Conservation (phyloP, 2,329 filamentous ascomycete species). For the Rosellinia necatrix region DNA sequence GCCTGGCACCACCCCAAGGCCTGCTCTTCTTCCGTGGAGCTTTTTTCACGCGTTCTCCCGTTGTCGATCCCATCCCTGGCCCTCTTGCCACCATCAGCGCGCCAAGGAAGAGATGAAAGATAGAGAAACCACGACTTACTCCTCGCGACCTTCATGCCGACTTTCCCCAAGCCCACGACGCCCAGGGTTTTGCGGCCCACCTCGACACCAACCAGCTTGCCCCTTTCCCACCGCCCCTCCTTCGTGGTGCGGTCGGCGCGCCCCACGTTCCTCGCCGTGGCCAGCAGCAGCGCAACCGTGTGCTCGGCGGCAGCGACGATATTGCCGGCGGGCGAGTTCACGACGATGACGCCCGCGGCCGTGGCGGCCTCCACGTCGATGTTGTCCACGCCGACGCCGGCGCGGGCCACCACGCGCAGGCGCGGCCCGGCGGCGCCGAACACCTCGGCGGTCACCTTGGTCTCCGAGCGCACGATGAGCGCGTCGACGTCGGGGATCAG, state of each 20-base stretch:
- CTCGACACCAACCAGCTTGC: conserved; percentile 75
- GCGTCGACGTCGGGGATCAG: conserved; percentile 75
- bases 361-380: conserved; percentile 77
- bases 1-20: no score
- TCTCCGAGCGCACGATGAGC: conserved; percentile 80
- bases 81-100: no score
- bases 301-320: conserved; percentile 81
- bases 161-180: conserved; percentile 81
- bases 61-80: no score
- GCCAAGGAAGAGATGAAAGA: not conserved
- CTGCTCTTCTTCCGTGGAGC: not conserved
- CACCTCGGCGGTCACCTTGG: conserved; percentile 73
- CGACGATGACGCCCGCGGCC: conserved; percentile 73
- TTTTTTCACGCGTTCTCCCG: no score
- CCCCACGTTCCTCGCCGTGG: conserved; percentile 74
- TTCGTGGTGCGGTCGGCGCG: conserved; percentile 72
- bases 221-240: conserved; percentile 74
- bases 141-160: conserved; percentile 74
- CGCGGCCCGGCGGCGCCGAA: conserved; percentile 65
- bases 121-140: conserved; percentile 20
- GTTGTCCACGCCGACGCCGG: conserved; percentile 83
- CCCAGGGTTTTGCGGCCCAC: conserved; percentile 77
- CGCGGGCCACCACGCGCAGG: conserved; percentile 77
- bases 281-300: conserved; percentile 74
- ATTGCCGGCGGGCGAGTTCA: conserved; percentile 80